Evolutionary conservation across 768 basidiomycete genomes (phyloP).

Genomic region (Lactarius evosmus): DNA sequence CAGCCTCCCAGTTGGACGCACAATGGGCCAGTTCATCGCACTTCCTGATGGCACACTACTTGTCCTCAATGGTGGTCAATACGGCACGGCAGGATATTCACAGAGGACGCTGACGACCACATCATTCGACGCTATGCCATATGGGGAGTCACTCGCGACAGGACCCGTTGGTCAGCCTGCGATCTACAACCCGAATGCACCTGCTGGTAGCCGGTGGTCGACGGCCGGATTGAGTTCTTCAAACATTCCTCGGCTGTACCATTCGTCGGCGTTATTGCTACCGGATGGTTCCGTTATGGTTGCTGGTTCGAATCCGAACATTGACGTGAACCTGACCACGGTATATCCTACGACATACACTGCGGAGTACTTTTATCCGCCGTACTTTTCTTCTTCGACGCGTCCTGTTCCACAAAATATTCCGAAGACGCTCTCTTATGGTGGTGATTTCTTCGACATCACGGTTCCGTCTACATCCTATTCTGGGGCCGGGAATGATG

Average conservation of each 20-base stretch:
- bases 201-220: constrained; percentile 73
- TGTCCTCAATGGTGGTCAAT: constrained; percentile 75
- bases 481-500: constrained; percentile 60
- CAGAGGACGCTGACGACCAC: constrained; percentile 38
- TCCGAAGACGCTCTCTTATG: constrained; percentile 77
- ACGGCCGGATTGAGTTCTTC: constrained; percentile 59
- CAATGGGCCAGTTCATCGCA: constrained; percentile 90
- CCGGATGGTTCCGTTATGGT: constrained; percentile 84
- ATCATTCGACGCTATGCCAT: constrained; percentile 56
- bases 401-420: constrained; percentile 71
- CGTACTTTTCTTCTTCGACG: constrained; percentile 68
- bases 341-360: constrained; percentile 74
- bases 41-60: constrained; percentile 78
- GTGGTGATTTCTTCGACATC: constrained; percentile 77
- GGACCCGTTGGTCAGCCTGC: constrained; percentile 78
- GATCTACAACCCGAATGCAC: constrained; percentile 74
- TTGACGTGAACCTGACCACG: constrained; percentile 67
- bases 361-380: constrained; percentile 88
- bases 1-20: constrained; percentile 66
- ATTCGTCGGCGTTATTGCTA: constrained; percentile 86
- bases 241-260: constrained; percentile 79
- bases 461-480: constrained; percentile 64
- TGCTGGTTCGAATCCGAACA: constrained; percentile 91
- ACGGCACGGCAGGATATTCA: constrained; percentile 89
- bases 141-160: constrained; percentile 68